Conservation (phyloP, 75 land plant genomes). For the Pinus albicaulis region DNA sequence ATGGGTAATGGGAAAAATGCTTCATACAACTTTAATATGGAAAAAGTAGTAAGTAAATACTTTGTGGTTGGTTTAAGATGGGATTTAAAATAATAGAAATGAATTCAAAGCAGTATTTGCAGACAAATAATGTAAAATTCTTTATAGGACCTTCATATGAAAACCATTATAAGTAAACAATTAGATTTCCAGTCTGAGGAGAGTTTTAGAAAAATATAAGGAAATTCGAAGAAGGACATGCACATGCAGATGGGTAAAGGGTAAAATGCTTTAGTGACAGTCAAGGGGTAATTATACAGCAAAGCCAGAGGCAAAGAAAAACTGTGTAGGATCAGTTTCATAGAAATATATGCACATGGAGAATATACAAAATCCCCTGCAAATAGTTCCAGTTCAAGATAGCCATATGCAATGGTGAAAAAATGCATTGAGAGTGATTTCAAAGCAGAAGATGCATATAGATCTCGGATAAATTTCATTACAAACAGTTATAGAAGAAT, state of each 20-base stretch:
- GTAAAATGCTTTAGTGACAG: neutral
- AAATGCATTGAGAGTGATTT: neutral
- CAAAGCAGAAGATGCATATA: neutral
- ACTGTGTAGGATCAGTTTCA: neutral
- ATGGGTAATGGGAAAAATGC: neutral
- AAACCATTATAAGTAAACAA: no score
- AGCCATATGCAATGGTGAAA: neutral
- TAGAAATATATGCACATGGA: neutral
- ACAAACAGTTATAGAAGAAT: neutral
- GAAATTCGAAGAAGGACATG: no score
- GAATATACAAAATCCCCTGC: neutral
- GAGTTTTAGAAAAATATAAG: neutral
- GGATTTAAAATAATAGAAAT: no score
- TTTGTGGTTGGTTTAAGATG: neutral
- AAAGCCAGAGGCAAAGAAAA: neutral
- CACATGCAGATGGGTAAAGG: no score
- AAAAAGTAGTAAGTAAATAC: neutral
- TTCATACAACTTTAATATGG: neutral
- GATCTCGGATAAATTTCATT: neutral
- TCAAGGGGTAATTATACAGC: neutral
- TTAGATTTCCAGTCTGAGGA: no score
- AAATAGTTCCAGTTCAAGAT: no score
- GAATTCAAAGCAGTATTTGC: neutral
- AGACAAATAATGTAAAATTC: neutral
- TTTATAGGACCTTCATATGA: no score